Evolutionary conservation across 352 stramenopile species (phyloP).

Genomic region (Phytophthora sansomeana): DNA sequence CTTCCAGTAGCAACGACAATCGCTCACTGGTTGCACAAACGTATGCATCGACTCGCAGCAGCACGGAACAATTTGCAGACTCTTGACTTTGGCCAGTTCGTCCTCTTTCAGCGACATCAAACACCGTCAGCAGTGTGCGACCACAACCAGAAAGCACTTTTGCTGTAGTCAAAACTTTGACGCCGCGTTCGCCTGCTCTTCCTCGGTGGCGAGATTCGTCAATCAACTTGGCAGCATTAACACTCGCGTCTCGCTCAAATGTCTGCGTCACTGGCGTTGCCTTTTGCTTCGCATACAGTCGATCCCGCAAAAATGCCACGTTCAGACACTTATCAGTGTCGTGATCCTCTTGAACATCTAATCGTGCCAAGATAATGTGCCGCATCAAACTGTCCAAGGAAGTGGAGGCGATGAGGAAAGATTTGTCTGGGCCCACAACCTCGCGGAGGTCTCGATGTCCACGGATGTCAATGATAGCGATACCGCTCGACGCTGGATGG

Average conservation of each 20-base stretch:
- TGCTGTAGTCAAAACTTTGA: constrained; percentile 68
- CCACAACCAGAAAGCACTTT: constrained; percentile 46
- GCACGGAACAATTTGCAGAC: not conserved
- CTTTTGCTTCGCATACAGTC: constrained; percentile 76
- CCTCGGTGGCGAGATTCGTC: constrained; percentile 37
- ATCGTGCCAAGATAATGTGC: constrained; percentile 62
- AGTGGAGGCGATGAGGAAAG: constrained; percentile 49
- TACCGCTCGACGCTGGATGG: constrained; percentile 54
- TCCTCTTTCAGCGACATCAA: constrained; percentile 37
- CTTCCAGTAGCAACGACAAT: constrained; percentile 58
- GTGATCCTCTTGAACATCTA: constrained; percentile 31
- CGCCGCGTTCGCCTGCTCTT: constrained; percentile 45
- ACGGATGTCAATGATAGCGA: constrained; percentile 31
- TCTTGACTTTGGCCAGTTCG: not conserved
- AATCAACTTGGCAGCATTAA: constrained; percentile 70
- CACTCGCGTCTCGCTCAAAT: constrained; percentile 35
- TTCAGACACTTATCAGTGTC: constrained; percentile 18
- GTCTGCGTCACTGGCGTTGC: constrained; percentile 55
- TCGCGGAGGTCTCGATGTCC: constrained; percentile 62
- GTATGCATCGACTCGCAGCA: constrained; percentile 71
- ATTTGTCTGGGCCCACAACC: constrained; percentile 64
- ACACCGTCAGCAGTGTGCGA: constrained; percentile 69
- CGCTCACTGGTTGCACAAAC: constrained; percentile 55
- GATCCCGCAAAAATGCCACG: constrained; percentile 62
- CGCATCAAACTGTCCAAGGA: constrained; percentile 54